Conservation (phyloP, 2,329 filamentous ascomycete genomes). For the Aspergillus jensenii region DNA sequence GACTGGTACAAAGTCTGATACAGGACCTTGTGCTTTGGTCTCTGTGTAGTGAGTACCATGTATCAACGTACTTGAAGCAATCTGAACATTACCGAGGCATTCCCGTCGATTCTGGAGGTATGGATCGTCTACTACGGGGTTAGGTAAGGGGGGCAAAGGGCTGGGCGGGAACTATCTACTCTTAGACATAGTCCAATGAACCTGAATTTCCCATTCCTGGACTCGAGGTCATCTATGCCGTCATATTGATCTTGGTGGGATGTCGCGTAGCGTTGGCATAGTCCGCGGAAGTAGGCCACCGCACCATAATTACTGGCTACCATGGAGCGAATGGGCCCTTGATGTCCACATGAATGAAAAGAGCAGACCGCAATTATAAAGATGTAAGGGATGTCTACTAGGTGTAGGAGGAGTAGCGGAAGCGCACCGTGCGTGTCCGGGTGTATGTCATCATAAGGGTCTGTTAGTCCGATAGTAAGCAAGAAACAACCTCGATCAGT, state of each 20-base stretch:
- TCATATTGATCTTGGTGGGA: neutral
- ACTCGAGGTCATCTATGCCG: neutral
- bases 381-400: slow-evolving; percentile 2
- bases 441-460: neutral
- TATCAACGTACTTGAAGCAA: neutral
- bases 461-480: neutral
- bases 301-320: neutral
- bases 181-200: neutral
- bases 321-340: neutral
- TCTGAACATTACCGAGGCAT: neutral
- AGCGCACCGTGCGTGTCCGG: neutral
- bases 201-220: neutral
- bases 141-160: neutral
- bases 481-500: neutral
- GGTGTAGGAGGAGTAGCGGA: neutral
- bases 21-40: no score
- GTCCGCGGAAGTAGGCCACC: neutral
- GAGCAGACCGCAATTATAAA: neutral
- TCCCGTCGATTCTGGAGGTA: neutral
- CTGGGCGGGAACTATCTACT: neutral
- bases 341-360: neutral
- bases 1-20: no score
- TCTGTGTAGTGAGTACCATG: neutral
- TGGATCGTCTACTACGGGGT: neutral
- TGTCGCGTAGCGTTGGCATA: neutral